Evolutionary conservation across 169 alveolate genomes (phyloP), one percentile per base, ranked within the genome.

Genomic region (Plasmodium vinckei): DNA sequence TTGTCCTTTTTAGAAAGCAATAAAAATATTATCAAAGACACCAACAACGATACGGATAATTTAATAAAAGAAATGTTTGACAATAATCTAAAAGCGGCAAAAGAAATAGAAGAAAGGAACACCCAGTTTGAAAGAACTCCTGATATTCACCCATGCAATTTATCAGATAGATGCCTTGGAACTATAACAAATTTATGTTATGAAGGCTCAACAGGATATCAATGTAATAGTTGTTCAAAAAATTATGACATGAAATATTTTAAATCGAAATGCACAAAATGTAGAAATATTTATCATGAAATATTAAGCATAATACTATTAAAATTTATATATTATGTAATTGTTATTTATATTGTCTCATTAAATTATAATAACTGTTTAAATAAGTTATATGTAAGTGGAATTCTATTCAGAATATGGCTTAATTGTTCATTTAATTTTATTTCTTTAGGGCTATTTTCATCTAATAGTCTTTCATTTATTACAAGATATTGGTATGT

Each of bases 191-290:
- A 92, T 57, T 49, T 72, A 51, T 93, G 96, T 44, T 42, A 49
- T n/a, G 92, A 88, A 57, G 96, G 96, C 2, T 92, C 96, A 2
- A 56, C 79, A 21, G 96, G 96, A 39, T 92, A 91, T 44, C 93
- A 92, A 44, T 93, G 96, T 77, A 91, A 89, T 68, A 88, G 79
- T 53, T 93, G 96, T n/a, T 51, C 47, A 57, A 47, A 60, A 49
- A 92, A 91, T 21, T 93, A 88, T 87, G 96, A 93, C 21, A 68
- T 87, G 57, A 68, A 65, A 10, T 82, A 93, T 60, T 91, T 93
- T 65, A 87, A 92, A 67, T 93, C 96, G 2, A 71, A 57, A 10
- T 93, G 96, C 12, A 23, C 59, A 47, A 91, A 72, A 25, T 93
- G 96, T 75, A 21, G 51, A 33, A 65, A 51, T 86, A 44, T 86